Evolutionary conservation across 1,284 basidiomycete species (phyloP).

Genomic region (Hymenochaete sp.): DNA sequence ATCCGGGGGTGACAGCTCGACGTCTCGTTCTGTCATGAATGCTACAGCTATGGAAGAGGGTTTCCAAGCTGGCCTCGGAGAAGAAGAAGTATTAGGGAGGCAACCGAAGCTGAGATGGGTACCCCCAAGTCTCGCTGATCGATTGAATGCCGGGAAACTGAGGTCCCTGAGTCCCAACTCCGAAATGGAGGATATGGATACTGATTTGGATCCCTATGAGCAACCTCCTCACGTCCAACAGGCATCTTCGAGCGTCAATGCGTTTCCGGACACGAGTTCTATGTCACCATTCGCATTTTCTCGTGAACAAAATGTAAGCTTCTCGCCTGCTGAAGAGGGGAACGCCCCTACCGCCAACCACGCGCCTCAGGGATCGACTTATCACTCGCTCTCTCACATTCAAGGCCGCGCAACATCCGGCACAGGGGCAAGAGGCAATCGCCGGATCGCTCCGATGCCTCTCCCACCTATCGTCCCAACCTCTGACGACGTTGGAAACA

Average conservation of each 20-base stretch:
- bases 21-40: too few species aligned
- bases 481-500: slow-evolving; percentile 10
- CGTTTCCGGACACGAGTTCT: too few species aligned
- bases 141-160: slow-evolving; percentile 24
- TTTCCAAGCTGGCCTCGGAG: not conserved
- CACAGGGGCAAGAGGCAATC: not conserved
- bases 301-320: too few species aligned
- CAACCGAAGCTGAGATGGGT: slow-evolving; percentile 38
- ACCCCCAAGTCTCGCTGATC: slow-evolving; percentile 29
- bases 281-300: too few species aligned
- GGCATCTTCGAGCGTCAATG: too few species aligned
- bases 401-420: not conserved
- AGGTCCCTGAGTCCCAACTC: slow-evolving; percentile 14
- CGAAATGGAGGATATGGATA: slow-evolving; percentile 22
- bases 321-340: too few species aligned
- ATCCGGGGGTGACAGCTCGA: not conserved
- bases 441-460: slow-evolving; percentile 14
- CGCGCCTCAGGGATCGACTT: too few species aligned
- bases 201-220: slow-evolving; percentile 27
- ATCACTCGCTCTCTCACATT: not conserved
- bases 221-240: slow-evolving; percentile 15
- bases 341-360: too few species aligned
- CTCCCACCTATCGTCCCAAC: slow-evolving; percentile 24
- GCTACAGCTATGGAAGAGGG: too few species aligned
- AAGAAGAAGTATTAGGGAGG: too few species aligned